phyloP scores from a whole-genome alignment of 1,284 basidiomycete genomes.

The Melampsora americana region DNA sequence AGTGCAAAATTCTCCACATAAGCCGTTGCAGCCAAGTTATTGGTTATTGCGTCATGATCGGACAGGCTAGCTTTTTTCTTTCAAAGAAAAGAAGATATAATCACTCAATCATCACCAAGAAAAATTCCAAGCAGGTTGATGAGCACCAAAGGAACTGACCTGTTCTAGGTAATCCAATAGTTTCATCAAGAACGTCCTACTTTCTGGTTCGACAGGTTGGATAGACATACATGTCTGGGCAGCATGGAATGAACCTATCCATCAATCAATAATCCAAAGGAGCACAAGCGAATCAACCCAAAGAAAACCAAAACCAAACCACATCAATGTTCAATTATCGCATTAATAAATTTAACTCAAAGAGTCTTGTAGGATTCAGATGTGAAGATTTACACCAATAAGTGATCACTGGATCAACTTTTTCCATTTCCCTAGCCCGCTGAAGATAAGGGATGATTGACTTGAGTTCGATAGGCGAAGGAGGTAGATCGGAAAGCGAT shows the following conservation, averaged over 20 bases:
- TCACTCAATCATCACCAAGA: not conserved
- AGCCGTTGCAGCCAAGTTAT: slow-evolving; percentile 75
- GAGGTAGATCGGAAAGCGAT: slow-evolving; percentile 16
- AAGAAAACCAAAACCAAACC: not conserved
- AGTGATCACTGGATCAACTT: slow-evolving; percentile 76
- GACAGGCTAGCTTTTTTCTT: slow-evolving; percentile 72
- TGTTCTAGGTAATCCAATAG: slow-evolving; percentile 76
- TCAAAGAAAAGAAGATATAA: slow-evolving; percentile 22
- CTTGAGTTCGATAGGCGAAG: slow-evolving; percentile 56
- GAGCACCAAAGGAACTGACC: slow-evolving; percentile 52
- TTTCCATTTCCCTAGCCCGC: slow-evolving; percentile 76
- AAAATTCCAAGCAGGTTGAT: not conserved
- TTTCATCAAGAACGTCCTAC: slow-evolving; percentile 68
- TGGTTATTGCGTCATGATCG: slow-evolving; percentile 74
- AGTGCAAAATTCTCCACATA: slow-evolving; percentile 93
- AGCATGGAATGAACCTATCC: slow-evolving; percentile 42
- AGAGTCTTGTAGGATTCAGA: no score
- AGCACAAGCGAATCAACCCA: not conserved
- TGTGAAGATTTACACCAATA: slow-evolving; percentile 82
- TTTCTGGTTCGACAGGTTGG: slow-evolving; percentile 57
- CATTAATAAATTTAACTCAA: no score
- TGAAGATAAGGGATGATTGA: slow-evolving; percentile 74
- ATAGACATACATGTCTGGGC: slow-evolving; percentile 39
- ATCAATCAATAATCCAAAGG: not conserved
- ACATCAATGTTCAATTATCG: no score